Evolutionary conservation across 768 basidiomycete genomes (phyloP), one percentile per base, ranked within the genome.

Genomic region (Cubamyces lactineus): DNA sequence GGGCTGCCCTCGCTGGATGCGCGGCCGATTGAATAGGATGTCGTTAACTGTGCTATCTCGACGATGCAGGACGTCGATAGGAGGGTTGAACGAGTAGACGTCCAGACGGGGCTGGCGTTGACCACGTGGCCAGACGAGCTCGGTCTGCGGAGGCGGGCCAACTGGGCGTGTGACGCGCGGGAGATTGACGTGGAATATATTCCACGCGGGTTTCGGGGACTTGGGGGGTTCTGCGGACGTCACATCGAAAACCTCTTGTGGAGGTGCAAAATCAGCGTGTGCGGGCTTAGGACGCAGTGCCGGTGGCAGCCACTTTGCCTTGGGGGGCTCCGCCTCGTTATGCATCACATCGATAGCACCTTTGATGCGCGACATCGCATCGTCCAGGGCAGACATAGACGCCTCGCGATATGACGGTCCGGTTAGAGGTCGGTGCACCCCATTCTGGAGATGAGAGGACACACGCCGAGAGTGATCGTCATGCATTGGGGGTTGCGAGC

Each of bases 321-420:
- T 68, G 13, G 60, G 61, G 2, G 53, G 24, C n/a, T 59, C 46
- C 66, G 73, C 21, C 78, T 75, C 59, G 86, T 56, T 17, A 19
- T 71, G 88, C 85, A 89, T 89, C 30, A 80, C 82, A 70, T 85
- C 82, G 58, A 94, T 69, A 15, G 87, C 92, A 34, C 90, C 92
- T 69, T 88, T 94, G 69, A 94, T 93, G 43, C 92, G 84, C 6
- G 89, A 91, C 84, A 94, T 92, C 26, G 86, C 84, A 70, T 94
- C 91, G 69, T 91, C 86, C 63, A 94, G 75, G 17, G 91, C 83
- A 2, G 90, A 87, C 85, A 92, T 91, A 30, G 82, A 74, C 19
- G 78, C 79, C 51, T 85, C 82, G 46, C 80, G 76, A 64, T 76
- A 83, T 4, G 75, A 69, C 8, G 71, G 57, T 28, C 72, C 67